Base-by-base conservation (phyloP, 1,139 yeast species). In the Chernovozyma sophiae-reginae region DNA sequence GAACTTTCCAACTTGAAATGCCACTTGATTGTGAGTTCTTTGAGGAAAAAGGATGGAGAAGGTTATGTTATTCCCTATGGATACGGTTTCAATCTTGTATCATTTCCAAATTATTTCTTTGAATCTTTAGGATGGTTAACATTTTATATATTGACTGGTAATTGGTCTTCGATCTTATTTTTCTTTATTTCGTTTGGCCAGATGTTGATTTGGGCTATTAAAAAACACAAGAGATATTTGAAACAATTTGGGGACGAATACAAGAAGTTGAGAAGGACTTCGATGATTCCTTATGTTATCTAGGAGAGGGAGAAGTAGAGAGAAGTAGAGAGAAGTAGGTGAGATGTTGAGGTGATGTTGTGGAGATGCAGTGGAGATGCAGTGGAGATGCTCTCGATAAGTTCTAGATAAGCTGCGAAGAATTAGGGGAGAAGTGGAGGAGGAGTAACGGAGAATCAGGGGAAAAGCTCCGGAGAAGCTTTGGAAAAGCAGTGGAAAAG, bases 91-190 rank as follows among this genome's bases (percentile, higher is more conserved):
- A 46, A 60, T 43, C 58, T 58, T 48, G 75, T 75, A 20, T 72
- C 80, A 4, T 65, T 78, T 55, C 98, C 98, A 48, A 92, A 92
- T 65, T 92, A 92, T 62, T 83, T 87, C 47, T 92, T 89, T 59
- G 98, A 92, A 65, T 67, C 78, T 32, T 63, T 83, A 51, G 68
- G 80, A 2, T 90, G 96, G 95, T 55, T 82, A 2, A 66, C 74
- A 23, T 77, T 81, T 49, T 76, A 90, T 12, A 43, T 86, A 13
- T 65, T 87, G 51, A 79, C 81, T 38, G 86, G 90, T 41, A 87
- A 89, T 60, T 72, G 92, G 79, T 72, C 90, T 24, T 74, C 90
- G 20, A 72, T 81, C 57, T 49, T 86, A 17, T 92, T 92, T 65
- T 65, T 81, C 37, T 48, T 69, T 25, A 86, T 86, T 34, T 84